Evolutionary conservation across 352 stramenopile genomes (phyloP).

Genomic region (Globisporangium nunn): DNA sequence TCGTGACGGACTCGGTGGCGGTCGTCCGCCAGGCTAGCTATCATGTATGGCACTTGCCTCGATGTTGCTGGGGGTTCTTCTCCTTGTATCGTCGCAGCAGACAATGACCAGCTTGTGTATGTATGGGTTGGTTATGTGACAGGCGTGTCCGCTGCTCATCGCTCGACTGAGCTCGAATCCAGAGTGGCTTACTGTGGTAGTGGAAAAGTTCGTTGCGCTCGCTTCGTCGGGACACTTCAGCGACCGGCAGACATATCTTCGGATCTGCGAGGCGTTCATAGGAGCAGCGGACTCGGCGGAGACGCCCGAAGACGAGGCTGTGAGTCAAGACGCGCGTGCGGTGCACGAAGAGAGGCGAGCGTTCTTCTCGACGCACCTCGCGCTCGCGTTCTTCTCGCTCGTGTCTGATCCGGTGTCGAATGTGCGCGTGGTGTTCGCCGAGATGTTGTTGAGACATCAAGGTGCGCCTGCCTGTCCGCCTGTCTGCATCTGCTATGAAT

Average conservation of each 20-base stretch:
- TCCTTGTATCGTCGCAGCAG: background rate
- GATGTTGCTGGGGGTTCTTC: background rate
- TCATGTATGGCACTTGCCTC: constrained; percentile 18
- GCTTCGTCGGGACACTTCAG: constrained; percentile 50
- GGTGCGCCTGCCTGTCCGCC: constrained; percentile 9
- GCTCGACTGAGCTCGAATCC: constrained; percentile 32
- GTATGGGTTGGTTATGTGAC: background rate
- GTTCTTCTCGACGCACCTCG: constrained; percentile 50
- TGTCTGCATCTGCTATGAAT: too few relatives aligned
- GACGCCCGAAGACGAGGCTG: background rate
- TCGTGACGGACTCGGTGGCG: constrained; percentile 69
- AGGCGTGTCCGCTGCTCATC: constrained; percentile 65
- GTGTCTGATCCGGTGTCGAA: constrained; percentile 63
- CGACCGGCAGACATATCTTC: constrained; percentile 63
- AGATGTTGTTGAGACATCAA: constrained; percentile 40
- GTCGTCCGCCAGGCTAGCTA: constrained; percentile 69
- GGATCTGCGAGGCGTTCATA: constrained; percentile 57
- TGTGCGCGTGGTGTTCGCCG: constrained; percentile 55
- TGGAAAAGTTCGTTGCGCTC: constrained; percentile 42
- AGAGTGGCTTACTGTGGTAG: constrained; percentile 39
- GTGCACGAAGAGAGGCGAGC: constrained; percentile 7
- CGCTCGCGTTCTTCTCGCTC: constrained; percentile 46
- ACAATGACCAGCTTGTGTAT: background rate
- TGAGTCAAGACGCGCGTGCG: background rate
- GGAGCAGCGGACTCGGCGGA: constrained; percentile 3